These are phyloP conservation scores for Cordia subcordata DNA, from an alignment of 257 asterid species.

Conservation along the genomic window DNA sequence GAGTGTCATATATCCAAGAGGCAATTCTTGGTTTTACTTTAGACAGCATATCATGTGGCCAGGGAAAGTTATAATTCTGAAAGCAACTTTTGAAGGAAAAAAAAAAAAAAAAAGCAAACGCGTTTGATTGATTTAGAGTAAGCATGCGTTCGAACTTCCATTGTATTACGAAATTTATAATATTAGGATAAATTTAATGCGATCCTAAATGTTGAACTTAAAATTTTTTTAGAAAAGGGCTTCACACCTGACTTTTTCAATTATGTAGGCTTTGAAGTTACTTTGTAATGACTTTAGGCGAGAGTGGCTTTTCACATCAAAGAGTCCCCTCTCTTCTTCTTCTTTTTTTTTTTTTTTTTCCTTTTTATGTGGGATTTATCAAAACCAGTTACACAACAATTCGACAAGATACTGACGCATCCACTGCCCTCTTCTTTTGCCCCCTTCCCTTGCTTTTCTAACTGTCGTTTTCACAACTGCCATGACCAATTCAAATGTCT, in stretches of 20 bases:
- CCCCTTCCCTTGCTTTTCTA: slow-evolving; percentile 9
- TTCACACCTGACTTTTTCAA: slow-evolving; percentile 20
- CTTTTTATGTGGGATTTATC: no score
- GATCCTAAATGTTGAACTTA: no score
- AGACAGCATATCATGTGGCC: slow-evolving; percentile 59
- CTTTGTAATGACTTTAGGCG: slow-evolving; percentile 33
- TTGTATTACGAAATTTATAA: no score
- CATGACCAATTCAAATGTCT: slow-evolving; percentile 38
- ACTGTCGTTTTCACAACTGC: slow-evolving; percentile 42
- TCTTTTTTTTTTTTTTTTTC: no score
- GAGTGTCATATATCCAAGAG: slow-evolving; percentile 23
- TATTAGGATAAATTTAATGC: no score
- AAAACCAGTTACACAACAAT: no score
- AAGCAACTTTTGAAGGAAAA: slow-evolving; percentile 37
- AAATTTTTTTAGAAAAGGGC: no score
- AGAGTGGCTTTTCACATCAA: slow-evolving; percentile 16
- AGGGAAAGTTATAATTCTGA: slow-evolving; percentile 33
- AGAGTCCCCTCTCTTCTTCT: slow-evolving; percentile 14
- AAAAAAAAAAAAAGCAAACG: neutral
- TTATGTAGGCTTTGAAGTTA: slow-evolving; percentile 28
- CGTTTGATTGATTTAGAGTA: slow-evolving; percentile 18
- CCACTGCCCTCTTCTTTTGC: no score
- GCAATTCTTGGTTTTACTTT: slow-evolving; percentile 26
- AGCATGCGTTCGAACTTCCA: no score
- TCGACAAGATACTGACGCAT: no score